phyloP scores from a whole-genome alignment of 352 stramenopile species.

The Globisporangium cystogenes region DNA sequence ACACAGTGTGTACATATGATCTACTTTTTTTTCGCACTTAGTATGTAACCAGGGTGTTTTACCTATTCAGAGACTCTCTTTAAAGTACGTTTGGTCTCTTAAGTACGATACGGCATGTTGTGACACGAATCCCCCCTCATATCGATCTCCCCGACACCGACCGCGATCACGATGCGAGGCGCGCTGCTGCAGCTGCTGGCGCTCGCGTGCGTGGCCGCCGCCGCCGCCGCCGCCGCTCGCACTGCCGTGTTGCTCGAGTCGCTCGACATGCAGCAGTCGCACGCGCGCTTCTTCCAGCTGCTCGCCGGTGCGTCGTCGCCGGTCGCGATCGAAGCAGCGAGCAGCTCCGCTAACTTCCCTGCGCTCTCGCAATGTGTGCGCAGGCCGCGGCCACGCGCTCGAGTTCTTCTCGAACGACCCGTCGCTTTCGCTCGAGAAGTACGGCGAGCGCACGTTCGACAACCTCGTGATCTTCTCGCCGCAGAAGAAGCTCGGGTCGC shows the following conservation, averaged over 20 bases:
- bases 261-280: conserved; percentile 45
- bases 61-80: too few species aligned
- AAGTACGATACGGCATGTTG: too few species aligned
- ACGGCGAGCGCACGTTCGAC: conserved; percentile 84
- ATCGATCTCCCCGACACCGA: neutral
- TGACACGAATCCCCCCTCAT: neutral
- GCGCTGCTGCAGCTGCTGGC: conserved; percentile 9
- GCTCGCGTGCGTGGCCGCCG: conserved; percentile 7
- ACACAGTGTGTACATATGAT: too few species aligned
- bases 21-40: too few species aligned
- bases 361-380: neutral
- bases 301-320: conserved; percentile 34
- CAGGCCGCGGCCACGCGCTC: conserved; percentile 62
- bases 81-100: too few species aligned
- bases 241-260: conserved; percentile 70
- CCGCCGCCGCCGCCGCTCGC: conserved; percentile 27
- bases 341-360: neutral
- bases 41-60: too few species aligned
- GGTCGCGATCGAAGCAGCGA: neutral
- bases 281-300: conserved; percentile 74
- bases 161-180: conserved; percentile 5
- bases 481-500: conserved; percentile 63
- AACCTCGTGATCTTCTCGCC: conserved; percentile 89
- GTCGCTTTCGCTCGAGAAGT: conserved; percentile 62
- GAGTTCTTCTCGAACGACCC: conserved; percentile 53